Base-by-base conservation (phyloP, 305 asterid species). In the Nicotiana rustica region DNA sequence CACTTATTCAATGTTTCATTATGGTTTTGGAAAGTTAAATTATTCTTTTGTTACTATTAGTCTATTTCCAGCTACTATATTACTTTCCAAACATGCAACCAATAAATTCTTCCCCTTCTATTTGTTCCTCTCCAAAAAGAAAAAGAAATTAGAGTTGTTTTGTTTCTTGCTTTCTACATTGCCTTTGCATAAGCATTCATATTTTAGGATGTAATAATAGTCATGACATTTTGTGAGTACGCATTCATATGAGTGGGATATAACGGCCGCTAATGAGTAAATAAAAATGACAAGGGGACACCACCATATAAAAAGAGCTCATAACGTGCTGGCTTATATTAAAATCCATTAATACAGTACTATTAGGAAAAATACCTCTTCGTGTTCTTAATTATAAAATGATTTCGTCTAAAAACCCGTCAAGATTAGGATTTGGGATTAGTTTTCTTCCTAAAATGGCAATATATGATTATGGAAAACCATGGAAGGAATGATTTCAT, bases 61-160 rank as follows among this genome's bases (percentile, higher is more conserved):
- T 59, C 65, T 59, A 59, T n/a, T 59, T 59, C 65, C 25, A 59
- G 41, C n/a, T 65, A 25, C 18, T 70, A 19, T 19, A 71, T 47
- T 47, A 71, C 60, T 71, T 44, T 44, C 17, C 61, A 47, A 47
- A 6, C 19, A 44, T 44, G 61, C 61, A 75, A 76, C 29, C 7
- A 76, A 76, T 17, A 41, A 31, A 31, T 31, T 44, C 65, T 31
- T 76, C 65, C 80, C 80, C 49, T 25, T 75, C 3, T 25, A 75
- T 25, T 75, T 52, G 29, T 75, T 75, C n/a, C 65, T 75, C 29
- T 56, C 29, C 38, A 52, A 4, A 75, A 38, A 25, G 15, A n/a
- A 15, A 25, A n/a, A 15, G 25, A 75, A 21, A 75, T 29, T 25
- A 52, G 65, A 52, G 65, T 29, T 76, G 65, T 55, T 13, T 66